Percentiles rank a stretch among this genome's conserved stretches.
phyloP scores from a whole-genome alignment of 352 stramenopile species.

The Pythium inflatum region DNA sequence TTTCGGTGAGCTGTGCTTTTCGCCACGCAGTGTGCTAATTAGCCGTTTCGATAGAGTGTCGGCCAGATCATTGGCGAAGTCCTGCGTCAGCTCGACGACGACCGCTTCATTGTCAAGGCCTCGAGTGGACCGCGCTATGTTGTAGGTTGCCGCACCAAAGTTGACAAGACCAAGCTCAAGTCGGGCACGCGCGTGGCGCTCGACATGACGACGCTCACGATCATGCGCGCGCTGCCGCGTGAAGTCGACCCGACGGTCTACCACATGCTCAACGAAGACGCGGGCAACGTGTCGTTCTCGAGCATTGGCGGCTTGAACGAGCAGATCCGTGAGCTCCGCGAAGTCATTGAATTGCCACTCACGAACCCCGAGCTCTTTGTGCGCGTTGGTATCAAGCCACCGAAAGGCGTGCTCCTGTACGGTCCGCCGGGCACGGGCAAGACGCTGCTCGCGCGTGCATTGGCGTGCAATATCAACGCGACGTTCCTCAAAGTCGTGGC shows the following conservation, averaged over 20 bases:
- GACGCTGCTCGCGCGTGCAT: constrained; percentile 97
- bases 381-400: constrained; percentile 98
- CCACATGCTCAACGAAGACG: constrained; percentile 99
- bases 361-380: constrained; percentile 99
- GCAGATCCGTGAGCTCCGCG: constrained; percentile 97
- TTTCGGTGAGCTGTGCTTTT: not conserved
- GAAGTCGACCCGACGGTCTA: constrained; percentile 99
- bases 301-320: constrained; percentile 99
- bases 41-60: constrained; percentile 96
- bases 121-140: constrained; percentile 98
- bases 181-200: constrained; percentile 97
- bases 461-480: constrained; percentile 99
- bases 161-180: constrained; percentile 96
- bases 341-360: constrained; percentile 98
- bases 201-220: constrained; percentile 99
- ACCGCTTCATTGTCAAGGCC: constrained; percentile 99
- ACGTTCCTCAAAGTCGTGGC: constrained; percentile 99
- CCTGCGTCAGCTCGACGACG: constrained; percentile 96
- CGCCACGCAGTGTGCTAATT: not conserved
- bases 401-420: constrained; percentile 98
- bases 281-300: constrained; percentile 96
- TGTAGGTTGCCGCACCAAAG: constrained; percentile 95
- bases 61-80: constrained; percentile 99
- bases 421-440: constrained; percentile 99
- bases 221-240: constrained; percentile 98